phyloP scores from a whole-genome alignment of 2,329 filamentous ascomycete species.

The Trichoderma polysporum region DNA sequence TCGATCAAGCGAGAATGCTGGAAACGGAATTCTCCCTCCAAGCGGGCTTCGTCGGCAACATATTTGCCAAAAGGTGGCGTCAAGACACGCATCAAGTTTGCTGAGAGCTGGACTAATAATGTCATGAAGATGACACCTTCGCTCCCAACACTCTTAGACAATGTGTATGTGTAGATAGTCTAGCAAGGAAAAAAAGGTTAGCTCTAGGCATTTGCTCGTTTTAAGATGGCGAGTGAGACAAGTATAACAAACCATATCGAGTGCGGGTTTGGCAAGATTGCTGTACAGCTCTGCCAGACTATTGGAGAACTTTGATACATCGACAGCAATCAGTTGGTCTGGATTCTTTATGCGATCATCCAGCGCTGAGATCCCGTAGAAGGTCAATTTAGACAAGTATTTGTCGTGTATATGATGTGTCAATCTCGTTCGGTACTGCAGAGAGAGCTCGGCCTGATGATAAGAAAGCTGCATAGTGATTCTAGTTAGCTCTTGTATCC shows the following conservation, averaged over 20 bases:
- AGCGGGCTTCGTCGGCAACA: slow-evolving; percentile 88
- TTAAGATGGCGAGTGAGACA: background rate
- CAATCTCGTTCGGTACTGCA: slow-evolving; percentile 88
- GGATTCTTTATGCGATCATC: slow-evolving; percentile 99
- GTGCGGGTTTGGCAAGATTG: slow-evolving; percentile 88
- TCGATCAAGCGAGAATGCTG: slow-evolving; percentile 94
- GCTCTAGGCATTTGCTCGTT: background rate
- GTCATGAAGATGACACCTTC: slow-evolving; percentile 97
- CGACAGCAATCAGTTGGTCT: slow-evolving; percentile 94
- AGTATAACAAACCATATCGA: slow-evolving; percentile 71
- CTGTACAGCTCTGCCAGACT: slow-evolving; percentile 93
- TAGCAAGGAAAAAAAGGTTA: slow-evolving; percentile 33
- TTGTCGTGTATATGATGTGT: slow-evolving; percentile 95
- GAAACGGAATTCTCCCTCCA: slow-evolving; percentile 96
- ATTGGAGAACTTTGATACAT: slow-evolving; percentile 94
- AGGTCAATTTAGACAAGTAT: slow-evolving; percentile 96
- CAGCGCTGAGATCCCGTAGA: slow-evolving; percentile 91
- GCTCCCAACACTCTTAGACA: slow-evolving; percentile 92
- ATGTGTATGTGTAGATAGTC: slow-evolving; percentile 89
- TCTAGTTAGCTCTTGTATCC: background rate
- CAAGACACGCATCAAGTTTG: slow-evolving; percentile 86
- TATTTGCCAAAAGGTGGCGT: slow-evolving; percentile 97
- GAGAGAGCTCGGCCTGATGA: slow-evolving; percentile 90
- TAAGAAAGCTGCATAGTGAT: slow-evolving; percentile 70
- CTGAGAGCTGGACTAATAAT: slow-evolving; percentile 87